Base-by-base conservation (phyloP, 306 rosid genomes). In the Argentina anserina region DNA sequence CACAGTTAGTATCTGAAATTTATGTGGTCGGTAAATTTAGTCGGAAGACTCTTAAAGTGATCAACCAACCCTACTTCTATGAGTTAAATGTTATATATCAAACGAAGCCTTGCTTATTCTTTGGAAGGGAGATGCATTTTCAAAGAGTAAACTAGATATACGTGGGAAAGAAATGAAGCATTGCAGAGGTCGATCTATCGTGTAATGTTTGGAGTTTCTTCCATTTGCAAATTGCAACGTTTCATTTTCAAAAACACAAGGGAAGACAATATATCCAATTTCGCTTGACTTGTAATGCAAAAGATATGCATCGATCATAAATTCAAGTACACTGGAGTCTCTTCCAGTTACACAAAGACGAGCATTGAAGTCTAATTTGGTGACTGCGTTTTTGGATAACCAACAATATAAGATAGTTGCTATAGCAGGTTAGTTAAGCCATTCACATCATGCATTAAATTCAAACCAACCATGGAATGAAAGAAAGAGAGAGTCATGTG, bases 401-500 rank as follows among this genome's bases (percentile, higher is more conserved):
- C 52, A 47, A 55, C 53, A 29, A 6, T 15, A 59, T 47, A 40
- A 13, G 34, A 52, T 37, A 1, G 6, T 45, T 68, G 6, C 18
- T 46, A 26, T 43, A 11, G 29, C 31, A 53, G 72, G 59, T 59
- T 60, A 15, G 69, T 29, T 42, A n/a, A 59, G 76, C 25, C 33
- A 29, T 31, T 31, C 43, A 45, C 55, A 61, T 72, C 47, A 43
- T 29, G 47, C 47, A 60, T 31, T 26, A 13, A 72, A 43, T 61
- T 60, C 69, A 61, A 46, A 72, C 6, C 34, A 12, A 21, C 58
- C 8, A 13, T 28, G 3, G 13, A 17, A 10, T 25, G 33, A 12
- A 39, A 43, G 42, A 60, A 20, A 33, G 43, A 68, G 21, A 43
- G 59, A 41, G 68, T 31, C 73, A 56, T 56, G 40, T 53, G 65